phyloP scores from a whole-genome alignment of 2,329 filamentous ascomycete genomes.

The Ophiostoma populinum region DNA sequence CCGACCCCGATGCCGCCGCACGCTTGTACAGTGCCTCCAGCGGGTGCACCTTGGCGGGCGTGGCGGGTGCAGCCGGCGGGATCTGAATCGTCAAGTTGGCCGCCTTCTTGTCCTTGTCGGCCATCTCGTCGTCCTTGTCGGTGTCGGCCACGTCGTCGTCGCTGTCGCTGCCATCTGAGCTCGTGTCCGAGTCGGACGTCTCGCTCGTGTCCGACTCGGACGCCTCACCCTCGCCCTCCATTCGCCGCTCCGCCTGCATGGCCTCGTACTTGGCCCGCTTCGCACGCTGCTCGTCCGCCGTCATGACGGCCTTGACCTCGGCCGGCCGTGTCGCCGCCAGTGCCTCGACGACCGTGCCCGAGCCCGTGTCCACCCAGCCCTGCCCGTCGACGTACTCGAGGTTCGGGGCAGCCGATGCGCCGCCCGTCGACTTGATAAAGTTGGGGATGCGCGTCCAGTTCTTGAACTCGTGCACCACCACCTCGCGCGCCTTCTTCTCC shows the following conservation, averaged over 20 bases:
- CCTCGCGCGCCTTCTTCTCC: conserved; percentile 24
- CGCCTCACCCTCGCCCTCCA: background rate
- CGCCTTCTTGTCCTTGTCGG: conserved; percentile 13
- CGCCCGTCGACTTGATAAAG: conserved; percentile 49
- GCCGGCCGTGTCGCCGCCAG: conserved; percentile 19
- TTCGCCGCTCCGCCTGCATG: conserved; percentile 8
- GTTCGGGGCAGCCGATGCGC: conserved; percentile 23
- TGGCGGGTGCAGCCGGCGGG: conserved; percentile 17
- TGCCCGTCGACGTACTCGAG: conserved; percentile 62
- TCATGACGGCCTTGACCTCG: conserved; percentile 10
- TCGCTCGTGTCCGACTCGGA: conserved; percentile 7
- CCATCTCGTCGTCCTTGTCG: conserved; percentile 10
- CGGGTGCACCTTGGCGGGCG: conserved; percentile 47
- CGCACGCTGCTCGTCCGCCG: conserved; percentile 11
- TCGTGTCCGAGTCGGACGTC: conserved; percentile 8
- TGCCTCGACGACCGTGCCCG: conserved; percentile 54
- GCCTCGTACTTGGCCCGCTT: conserved; percentile 7
- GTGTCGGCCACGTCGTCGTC: conserved; percentile 13
- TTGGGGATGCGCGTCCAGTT: conserved; percentile 68
- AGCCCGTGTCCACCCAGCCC: conserved; percentile 67
- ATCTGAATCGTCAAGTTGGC: conserved; percentile 37
- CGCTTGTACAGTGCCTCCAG: conserved; percentile 87
- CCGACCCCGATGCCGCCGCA: conserved; percentile 16
- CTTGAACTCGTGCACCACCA: conserved; percentile 75
- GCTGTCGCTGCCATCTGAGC: conserved; percentile 11